Base-by-base conservation (phyloP, 2,329 filamentous ascomycete genomes). In the Penicillium freii region DNA sequence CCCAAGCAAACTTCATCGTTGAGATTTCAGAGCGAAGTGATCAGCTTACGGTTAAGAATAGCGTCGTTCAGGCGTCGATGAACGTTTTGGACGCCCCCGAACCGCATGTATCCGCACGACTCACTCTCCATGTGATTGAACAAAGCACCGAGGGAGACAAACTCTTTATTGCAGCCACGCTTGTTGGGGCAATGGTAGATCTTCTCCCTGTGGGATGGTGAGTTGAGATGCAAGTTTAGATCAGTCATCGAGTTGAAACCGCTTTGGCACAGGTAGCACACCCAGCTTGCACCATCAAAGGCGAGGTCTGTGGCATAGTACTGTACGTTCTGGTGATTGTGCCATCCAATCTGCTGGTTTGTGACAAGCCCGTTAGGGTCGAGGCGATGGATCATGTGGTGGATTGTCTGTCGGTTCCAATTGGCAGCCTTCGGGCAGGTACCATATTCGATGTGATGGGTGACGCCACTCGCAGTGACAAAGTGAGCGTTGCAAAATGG, bases 191-290 rank as follows among this genome's bases (percentile, higher is more conserved):
- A 80, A 63, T 75, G 71, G 59, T 81, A 78, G 1, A 80, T 64
- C 25, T 73, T 74, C 59, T 77, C 76, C 72, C 33, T 15, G n/a
- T 47, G 51, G 8, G 25, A 69, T 0, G 80, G 74, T 0, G 84
- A 87, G 42, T 76, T 78, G 1, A 87, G 67, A 61, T 88, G 84
- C 54, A 77, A 71, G 46, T 82, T 81, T 2, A 87, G 73, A 0
- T 64, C 62, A 0, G 42, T 11, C 0, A 75, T 53, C 0, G 49
- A 55, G 0, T 19, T 48, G 60, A 84, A 87, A 0, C 64, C 27
- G 9, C 71, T 69, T 19, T 78, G 69, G 63, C 85, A 87, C 4
- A 87, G 59, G 58, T 81, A 82, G 71, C 84, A 87, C 62, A 81
- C 77, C 67, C 74, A 86, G 1, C 15, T 61, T 2, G 27, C 0